A percentile compares a stretch with the other conserved stretches of the same genome.
These are phyloP conservation scores for Pisolithus albus DNA, from an alignment of 768 basidiomycete species.

Conservation along the genomic window DNA sequence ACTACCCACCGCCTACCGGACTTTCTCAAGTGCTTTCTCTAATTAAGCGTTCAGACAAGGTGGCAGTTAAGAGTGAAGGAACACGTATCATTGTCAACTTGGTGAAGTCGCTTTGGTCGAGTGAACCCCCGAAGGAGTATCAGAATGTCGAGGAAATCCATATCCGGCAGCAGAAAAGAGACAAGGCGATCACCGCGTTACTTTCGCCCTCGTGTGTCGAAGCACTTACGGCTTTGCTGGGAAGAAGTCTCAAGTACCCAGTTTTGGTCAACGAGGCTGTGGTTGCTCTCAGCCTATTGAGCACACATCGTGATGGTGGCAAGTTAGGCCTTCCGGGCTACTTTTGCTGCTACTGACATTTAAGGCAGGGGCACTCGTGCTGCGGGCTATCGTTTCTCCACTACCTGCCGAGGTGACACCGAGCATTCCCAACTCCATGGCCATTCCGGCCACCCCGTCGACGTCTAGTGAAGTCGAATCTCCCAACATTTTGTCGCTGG, in stretches of 20 bases:
- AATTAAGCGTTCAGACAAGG: slow-evolving; percentile 69
- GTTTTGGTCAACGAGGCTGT: slow-evolving; percentile 86
- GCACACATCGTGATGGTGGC: slow-evolving; percentile 62
- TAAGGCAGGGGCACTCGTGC: slow-evolving; percentile 50
- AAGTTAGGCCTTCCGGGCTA: slow-evolving; percentile 19
- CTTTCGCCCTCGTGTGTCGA: slow-evolving; percentile 48
- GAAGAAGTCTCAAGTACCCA: slow-evolving; percentile 72
- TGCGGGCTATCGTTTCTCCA: slow-evolving; percentile 51
- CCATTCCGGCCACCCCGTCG: slow-evolving; percentile 34
- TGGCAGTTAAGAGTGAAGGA: slow-evolving; percentile 83
- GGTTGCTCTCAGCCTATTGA: slow-evolving; percentile 73
- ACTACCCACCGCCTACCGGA: slow-evolving; percentile 36
- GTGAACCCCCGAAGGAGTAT: slow-evolving; percentile 30
- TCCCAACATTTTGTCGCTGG: slow-evolving; percentile 40
- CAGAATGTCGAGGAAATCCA: slow-evolving; percentile 28
- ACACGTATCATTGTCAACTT: slow-evolving; percentile 84
- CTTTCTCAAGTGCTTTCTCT: slow-evolving; percentile 69
- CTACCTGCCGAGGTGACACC: slow-evolving; percentile 37
- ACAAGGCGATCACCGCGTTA: slow-evolving; percentile 47
- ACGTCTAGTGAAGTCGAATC: slow-evolving; percentile 41
- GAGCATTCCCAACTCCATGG: slow-evolving; percentile 24
- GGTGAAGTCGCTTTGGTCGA: slow-evolving; percentile 70
- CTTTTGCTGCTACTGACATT: background rate
- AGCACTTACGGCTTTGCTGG: slow-evolving; percentile 64
- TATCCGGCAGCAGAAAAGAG: slow-evolving; percentile 42